A percentile compares a stretch with the other conserved stretches of the same genome.
Conservation (phyloP, 2,329 filamentous ascomycete genomes). For the Fusarium fracticaudum region DNA sequence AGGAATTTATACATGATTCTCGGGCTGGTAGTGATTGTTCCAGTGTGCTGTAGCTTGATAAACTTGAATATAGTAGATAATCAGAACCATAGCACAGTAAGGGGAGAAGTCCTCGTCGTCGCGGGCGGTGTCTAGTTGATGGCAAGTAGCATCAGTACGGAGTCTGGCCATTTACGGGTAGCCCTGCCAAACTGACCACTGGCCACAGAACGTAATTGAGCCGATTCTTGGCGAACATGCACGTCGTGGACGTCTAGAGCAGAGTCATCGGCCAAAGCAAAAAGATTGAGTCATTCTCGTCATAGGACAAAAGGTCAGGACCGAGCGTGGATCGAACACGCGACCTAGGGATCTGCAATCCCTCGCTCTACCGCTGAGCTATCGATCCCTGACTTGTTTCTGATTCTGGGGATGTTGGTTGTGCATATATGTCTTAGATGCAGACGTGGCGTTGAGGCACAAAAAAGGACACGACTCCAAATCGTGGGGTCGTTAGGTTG, state of each 20-base stretch:
- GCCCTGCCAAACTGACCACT: too few relatives aligned
- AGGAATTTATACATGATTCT: not conserved
- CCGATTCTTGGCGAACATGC: not conserved
- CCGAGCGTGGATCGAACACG: conserved; percentile 39
- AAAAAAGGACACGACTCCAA: conserved; percentile 12
- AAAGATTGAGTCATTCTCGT: not conserved
- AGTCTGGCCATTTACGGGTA: not conserved
- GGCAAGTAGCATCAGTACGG: too few relatives aligned
- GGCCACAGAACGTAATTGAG: not conserved
- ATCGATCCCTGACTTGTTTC: conserved; percentile 15
- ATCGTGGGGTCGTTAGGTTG: not conserved
- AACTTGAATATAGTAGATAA: not conserved
- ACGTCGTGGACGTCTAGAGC: too few relatives aligned
- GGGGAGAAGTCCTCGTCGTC: not conserved
- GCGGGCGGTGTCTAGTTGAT: too few relatives aligned
- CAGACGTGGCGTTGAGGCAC: conserved; percentile 8
- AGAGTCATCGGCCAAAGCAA: not conserved
- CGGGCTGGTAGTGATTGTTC: not conserved
- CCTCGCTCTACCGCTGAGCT: conserved; percentile 38
- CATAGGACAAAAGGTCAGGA: conserved; percentile 14
- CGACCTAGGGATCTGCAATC: conserved; percentile 37
- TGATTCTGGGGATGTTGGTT: not conserved
- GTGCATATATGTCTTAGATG: not conserved
- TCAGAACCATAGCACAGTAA: not conserved
- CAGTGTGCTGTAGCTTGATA: not conserved